phyloP scores from a whole-genome alignment of 139 green algal genomes.

The Tetraselmis chui region DNA sequence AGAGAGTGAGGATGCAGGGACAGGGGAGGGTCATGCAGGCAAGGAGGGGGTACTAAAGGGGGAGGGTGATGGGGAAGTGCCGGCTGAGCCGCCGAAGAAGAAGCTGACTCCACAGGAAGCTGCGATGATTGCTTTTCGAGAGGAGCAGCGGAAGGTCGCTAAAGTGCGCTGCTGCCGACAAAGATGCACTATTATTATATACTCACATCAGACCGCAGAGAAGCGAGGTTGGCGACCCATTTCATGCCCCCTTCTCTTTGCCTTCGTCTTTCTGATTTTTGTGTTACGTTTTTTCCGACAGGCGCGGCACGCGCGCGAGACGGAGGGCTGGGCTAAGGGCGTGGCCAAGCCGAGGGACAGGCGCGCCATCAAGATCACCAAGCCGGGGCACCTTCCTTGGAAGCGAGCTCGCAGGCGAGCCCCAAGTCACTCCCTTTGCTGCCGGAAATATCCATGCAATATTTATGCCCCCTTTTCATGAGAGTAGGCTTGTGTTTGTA shows the following conservation, averaged over 20 bases:
- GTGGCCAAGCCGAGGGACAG: neutral
- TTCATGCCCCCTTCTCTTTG: too few relatives aligned
- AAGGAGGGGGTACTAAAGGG: neutral
- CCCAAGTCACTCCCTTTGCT: too few relatives aligned
- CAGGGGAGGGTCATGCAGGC: neutral
- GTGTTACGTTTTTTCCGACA: neutral
- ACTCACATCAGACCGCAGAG: too few relatives aligned
- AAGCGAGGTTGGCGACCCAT: too few relatives aligned
- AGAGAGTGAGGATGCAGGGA: neutral
- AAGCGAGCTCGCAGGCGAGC: neutral
- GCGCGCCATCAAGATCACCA: neutral
- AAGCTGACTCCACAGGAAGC: neutral
- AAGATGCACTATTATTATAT: too few relatives aligned
- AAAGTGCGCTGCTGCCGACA: too few relatives aligned
- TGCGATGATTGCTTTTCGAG: neutral
- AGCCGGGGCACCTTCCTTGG: neutral
- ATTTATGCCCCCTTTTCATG: too few relatives aligned
- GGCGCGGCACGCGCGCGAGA: neutral
- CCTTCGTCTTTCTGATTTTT: too few relatives aligned
- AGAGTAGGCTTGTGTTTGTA: too few relatives aligned
- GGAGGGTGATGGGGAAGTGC: neutral
- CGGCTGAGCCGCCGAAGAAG: neutral
- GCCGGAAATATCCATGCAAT: too few relatives aligned
- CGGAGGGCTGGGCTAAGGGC: neutral
- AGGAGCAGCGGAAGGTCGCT: neutral